These are phyloP conservation scores for Dictyostelium purpureum DNA, from an alignment of 78 protist genomes.

Conservation along the genomic window DNA sequence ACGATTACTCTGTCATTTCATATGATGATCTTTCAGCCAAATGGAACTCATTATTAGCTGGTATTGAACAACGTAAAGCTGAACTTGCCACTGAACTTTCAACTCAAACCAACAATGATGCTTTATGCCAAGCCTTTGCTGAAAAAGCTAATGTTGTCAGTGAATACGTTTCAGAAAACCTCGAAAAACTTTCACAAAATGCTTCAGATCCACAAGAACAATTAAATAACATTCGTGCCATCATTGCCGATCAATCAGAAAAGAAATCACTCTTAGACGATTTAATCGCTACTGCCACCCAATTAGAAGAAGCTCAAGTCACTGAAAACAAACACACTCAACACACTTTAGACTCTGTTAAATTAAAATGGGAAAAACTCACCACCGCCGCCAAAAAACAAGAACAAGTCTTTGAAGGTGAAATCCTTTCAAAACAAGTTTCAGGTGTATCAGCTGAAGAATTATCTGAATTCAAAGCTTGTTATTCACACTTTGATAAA, in stretches of 20 bases:
- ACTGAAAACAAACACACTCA: constrained; percentile 73
- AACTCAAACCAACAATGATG: constrained; percentile 61
- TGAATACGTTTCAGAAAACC: constrained; percentile 17
- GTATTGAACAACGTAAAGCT: constrained; percentile 71
- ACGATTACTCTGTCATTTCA: constrained; percentile 73
- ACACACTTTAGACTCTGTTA: constrained; percentile 64
- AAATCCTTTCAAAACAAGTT: constrained; percentile 74
- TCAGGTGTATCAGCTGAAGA: constrained; percentile 80
- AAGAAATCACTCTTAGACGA: constrained; percentile 55
- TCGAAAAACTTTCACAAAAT: constrained; percentile 10
- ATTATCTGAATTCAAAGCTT: constrained; percentile 72
- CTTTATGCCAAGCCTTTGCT: constrained; percentile 62
- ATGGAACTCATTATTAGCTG: constrained; percentile 54
- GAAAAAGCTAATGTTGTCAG: constrained; percentile 35
- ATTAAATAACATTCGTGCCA: neutral
- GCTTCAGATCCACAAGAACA: constrained; percentile 58
- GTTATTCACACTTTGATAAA: constrained; percentile 79
- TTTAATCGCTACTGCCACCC: neutral
- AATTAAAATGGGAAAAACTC: constrained; percentile 79
- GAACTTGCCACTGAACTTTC: constrained; percentile 25
- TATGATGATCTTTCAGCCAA: constrained; percentile 73
- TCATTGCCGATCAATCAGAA: constrained; percentile 2
- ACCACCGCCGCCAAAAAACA: constrained; percentile 11
- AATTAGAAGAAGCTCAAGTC: constrained; percentile 68
- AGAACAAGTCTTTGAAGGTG: constrained; percentile 72